A percentile compares a stretch with the other conserved stretches of the same genome.
Conservation (phyloP, 768 basidiomycete species). For the Trametes cinnabarina region DNA sequence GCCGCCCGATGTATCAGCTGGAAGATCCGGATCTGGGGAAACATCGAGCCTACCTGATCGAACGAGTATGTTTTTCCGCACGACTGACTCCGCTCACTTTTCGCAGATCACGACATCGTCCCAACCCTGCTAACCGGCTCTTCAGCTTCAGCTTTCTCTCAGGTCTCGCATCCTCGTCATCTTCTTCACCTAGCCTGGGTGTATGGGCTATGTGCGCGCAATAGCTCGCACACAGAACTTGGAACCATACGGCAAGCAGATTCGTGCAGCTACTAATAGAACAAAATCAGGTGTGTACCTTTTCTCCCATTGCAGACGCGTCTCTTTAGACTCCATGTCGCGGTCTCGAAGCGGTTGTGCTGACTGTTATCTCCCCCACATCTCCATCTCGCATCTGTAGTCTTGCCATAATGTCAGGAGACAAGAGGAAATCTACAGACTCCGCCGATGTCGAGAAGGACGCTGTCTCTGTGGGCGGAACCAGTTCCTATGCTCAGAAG, state of each 20-base stretch:
- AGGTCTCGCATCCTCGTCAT: too few relatives aligned
- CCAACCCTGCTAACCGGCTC: background rate
- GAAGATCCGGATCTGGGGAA: too few relatives aligned
- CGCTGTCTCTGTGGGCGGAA: slow-evolving; percentile 6
- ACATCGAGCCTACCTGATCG: background rate
- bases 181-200: too few relatives aligned
- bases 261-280: background rate
- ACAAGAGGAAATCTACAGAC: background rate
- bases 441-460: slow-evolving; percentile 15
- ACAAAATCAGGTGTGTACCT: background rate
- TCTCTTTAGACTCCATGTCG: too few relatives aligned
- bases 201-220: background rate
- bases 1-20: too few relatives aligned
- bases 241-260: background rate
- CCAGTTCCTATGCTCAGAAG: slow-evolving; percentile 4
- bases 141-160: background rate
- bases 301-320: background rate
- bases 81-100: too few relatives aligned
- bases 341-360: background rate
- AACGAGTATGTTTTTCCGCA: background rate
- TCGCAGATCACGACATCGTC: background rate
- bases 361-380: background rate
- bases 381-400: background rate
- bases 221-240: background rate
- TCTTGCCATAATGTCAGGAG: background rate